These are phyloP conservation scores for Leccinum insigne DNA, from an alignment of 1,284 basidiomycete species.

Conservation along the genomic window DNA sequence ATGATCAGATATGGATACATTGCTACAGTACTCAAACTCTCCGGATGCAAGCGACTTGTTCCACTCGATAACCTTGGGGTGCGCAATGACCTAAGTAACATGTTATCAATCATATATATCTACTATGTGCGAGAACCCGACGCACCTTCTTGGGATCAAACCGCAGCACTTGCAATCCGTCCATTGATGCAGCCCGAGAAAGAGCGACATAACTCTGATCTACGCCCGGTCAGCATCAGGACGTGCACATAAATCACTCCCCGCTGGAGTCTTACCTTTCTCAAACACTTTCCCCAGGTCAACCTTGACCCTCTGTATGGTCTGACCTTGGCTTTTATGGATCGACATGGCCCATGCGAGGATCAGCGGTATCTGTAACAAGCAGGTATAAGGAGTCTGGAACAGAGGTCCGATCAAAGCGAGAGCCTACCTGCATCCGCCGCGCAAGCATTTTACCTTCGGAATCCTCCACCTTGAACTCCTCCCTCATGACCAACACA, in stretches of 20 bases:
- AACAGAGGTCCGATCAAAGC: neutral
- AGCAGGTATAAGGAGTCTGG: neutral
- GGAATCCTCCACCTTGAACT: slow-evolving; percentile 54
- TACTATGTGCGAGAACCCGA: neutral
- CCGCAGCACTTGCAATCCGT: slow-evolving; percentile 76
- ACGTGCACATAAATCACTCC: neutral
- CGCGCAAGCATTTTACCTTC: slow-evolving; percentile 66
- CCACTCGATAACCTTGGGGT: no score
- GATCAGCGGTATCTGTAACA: slow-evolving; percentile 55
- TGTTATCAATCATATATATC: no score
- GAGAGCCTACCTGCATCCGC: slow-evolving; percentile 42
- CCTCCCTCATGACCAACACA: no score
- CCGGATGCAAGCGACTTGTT: no score
- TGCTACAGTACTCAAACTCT: no score
- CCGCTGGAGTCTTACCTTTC: slow-evolving; percentile 46
- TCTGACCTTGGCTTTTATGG: slow-evolving; percentile 81
- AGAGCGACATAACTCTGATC: slow-evolving; percentile 85
- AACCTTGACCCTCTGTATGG: slow-evolving; percentile 65
- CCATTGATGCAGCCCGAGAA: slow-evolving; percentile 78
- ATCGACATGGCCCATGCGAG: slow-evolving; percentile 81
- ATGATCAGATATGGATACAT: no score
- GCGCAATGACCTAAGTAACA: no score
- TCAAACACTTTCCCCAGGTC: slow-evolving; percentile 69
- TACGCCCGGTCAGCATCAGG: slow-evolving; percentile 18
- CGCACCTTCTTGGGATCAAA: slow-evolving; percentile 71